Evolutionary conservation across 1,284 basidiomycete species (phyloP).

Genomic region (Trichosporon inkin): DNA sequence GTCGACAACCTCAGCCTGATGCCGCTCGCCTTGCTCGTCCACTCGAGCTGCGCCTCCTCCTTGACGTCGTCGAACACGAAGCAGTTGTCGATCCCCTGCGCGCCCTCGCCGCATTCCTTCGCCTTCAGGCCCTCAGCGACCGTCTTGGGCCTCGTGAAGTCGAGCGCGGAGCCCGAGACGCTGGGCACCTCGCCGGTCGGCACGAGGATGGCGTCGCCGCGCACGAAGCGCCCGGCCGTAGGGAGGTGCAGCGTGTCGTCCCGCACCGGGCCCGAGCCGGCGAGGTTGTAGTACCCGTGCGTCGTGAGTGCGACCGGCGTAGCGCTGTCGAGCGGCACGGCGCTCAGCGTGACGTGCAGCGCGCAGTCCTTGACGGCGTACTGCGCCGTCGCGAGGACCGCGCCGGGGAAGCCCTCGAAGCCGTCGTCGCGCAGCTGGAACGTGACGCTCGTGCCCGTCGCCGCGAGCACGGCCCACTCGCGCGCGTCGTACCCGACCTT

Average conservation of each 20-base stretch:
- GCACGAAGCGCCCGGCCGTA: constrained; percentile 27
- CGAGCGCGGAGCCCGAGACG: constrained; percentile 20
- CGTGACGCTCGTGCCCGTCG: constrained; percentile 15
- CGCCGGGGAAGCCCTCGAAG: constrained; percentile 39
- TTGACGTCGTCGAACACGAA: constrained; percentile 29
- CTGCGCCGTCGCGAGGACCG: background rate
- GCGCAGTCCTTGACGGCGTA: background rate
- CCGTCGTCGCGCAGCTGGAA: constrained; percentile 25
- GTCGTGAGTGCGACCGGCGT: constrained; percentile 40
- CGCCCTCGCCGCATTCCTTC: constrained; percentile 28
- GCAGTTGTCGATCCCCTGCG: constrained; percentile 38
- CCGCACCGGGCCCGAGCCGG: constrained; percentile 23
- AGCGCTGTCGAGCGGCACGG: constrained; percentile 20
- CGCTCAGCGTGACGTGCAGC: constrained; percentile 3
- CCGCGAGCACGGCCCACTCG: constrained; percentile 22
- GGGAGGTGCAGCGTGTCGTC: constrained; percentile 35
- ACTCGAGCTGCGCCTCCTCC: constrained; percentile 19
- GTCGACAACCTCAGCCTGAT: constrained; percentile 32
- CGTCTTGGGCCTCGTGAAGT: constrained; percentile 29
- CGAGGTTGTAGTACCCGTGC: constrained; percentile 42
- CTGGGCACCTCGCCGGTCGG: constrained; percentile 32
- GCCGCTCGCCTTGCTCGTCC: constrained; percentile 26
- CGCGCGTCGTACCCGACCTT: constrained; percentile 26
- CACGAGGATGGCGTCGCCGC: constrained; percentile 27
- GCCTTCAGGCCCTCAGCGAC: constrained; percentile 24